Evolutionary conservation across 495 filamentous ascomycete species (phyloP).

Genomic region (Friedmanniomyces endolithicus): DNA sequence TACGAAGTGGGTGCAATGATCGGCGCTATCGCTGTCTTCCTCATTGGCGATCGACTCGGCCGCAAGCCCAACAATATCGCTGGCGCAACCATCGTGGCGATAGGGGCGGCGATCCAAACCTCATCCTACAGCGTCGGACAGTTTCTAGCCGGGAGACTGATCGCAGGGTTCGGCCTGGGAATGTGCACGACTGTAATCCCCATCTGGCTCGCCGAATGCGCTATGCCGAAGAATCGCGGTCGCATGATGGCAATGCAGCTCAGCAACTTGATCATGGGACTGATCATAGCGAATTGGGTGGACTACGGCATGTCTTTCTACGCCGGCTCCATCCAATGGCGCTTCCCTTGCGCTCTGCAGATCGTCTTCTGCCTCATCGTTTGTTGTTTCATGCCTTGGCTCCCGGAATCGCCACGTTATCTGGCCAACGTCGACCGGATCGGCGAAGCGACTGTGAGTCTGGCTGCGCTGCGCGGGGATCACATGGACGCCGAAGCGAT

Average conservation of each 20-base stretch:
- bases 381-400: conserved; percentile 9
- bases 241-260: conserved; percentile 19
- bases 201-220: conserved; percentile 17
- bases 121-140: conserved; percentile 12
- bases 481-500: conserved; percentile 5
- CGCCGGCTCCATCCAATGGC: conserved; percentile 14
- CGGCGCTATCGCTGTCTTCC: conserved; percentile 11
- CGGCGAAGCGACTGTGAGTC: conserved; percentile 2
- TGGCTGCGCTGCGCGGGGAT: conserved; percentile 15
- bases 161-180: conserved; percentile 17
- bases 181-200: conserved; percentile 17
- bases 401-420: conserved; percentile 18
- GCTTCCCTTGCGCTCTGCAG: conserved; percentile 16
- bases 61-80: conserved; percentile 13
- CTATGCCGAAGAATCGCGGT: conserved; percentile 11
- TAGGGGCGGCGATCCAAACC: conserved; percentile 13
- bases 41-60: conserved; percentile 12
- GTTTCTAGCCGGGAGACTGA: conserved; percentile 16
- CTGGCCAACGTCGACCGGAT: conserved; percentile 3
- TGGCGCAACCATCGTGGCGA: conserved; percentile 11
- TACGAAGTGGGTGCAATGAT: conserved; percentile 19
- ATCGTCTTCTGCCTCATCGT: conserved; percentile 14
- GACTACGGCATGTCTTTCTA: conserved; percentile 18
- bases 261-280: conserved; percentile 14
- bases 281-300: conserved; percentile 19